Conservation (phyloP, 2,329 filamentous ascomycete species). For the Dactylellina haptotyla region DNA sequence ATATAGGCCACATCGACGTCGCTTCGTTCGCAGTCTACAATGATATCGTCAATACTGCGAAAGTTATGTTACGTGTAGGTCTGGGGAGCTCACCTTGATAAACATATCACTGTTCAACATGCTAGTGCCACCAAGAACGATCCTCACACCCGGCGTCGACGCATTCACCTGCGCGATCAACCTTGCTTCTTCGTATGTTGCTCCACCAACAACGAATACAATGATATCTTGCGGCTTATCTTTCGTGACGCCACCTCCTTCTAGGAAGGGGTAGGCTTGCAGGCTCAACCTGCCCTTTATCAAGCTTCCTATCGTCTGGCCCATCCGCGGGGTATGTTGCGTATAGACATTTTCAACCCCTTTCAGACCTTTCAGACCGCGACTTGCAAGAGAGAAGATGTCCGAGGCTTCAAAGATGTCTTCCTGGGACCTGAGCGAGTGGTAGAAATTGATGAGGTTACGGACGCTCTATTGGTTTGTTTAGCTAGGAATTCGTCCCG, state of each 20-base stretch:
- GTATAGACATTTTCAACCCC: constrained; percentile 99
- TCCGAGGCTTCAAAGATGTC: constrained; percentile 92
- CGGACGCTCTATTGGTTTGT: constrained; percentile 66
- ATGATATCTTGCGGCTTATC: constrained; percentile 98
- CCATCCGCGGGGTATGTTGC: constrained; percentile 89
- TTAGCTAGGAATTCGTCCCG: neutral
- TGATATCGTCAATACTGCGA: neutral
- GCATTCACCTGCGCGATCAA: constrained; percentile 95
- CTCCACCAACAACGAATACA: constrained; percentile 91
- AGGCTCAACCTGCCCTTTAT: constrained; percentile 90
- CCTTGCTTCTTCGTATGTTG: constrained; percentile 96
- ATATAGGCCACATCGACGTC: constrained; percentile 50
- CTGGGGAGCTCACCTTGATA: constrained; percentile 67
- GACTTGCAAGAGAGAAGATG: constrained; percentile 88
- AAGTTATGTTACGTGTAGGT: neutral
- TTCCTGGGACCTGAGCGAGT: constrained; percentile 76
- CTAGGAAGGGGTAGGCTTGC: constrained; percentile 90
- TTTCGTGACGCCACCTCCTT: constrained; percentile 82
- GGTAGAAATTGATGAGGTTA: constrained; percentile 84
- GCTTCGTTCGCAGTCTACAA: constrained; percentile 44
- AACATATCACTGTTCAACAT: constrained; percentile 90
- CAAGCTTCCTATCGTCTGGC: constrained; percentile 87
- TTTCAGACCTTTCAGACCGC: constrained; percentile 91
- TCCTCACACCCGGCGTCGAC: constrained; percentile 83
- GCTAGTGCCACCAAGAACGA: constrained; percentile 87